Percentiles rank a stretch among this genome's conserved stretches.
phyloP scores from a whole-genome alignment of 2,329 filamentous ascomycete species.

The Tetracladium maxilliforme region DNA sequence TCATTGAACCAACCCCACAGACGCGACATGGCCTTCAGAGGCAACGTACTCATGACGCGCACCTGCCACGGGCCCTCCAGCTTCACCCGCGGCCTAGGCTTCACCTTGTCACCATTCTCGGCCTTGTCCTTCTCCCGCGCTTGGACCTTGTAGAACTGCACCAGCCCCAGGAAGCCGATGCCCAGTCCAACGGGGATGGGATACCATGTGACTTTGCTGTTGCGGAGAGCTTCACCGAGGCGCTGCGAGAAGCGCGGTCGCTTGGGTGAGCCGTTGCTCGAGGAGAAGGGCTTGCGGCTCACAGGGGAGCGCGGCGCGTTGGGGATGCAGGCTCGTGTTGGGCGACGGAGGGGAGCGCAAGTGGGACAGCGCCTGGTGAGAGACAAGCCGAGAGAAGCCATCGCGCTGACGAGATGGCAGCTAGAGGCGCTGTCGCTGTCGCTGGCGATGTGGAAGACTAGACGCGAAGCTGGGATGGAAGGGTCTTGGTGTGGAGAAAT shows the following conservation, averaged over 20 bases:
- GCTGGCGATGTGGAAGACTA: too few species aligned
- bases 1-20: slow-evolving; percentile 65
- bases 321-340: too few species aligned
- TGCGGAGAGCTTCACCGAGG: slow-evolving; percentile 39
- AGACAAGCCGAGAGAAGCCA: too few species aligned
- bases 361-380: too few species aligned
- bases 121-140: slow-evolving; percentile 28
- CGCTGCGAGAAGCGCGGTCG: slow-evolving; percentile 29
- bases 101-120: slow-evolving; percentile 16
- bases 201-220: slow-evolving; percentile 57
- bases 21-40: slow-evolving; percentile 56
- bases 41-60: slow-evolving; percentile 60
- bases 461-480: too few species aligned
- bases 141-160: slow-evolving; percentile 48
- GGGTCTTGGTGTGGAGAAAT: too few species aligned
- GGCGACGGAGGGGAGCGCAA: too few species aligned
- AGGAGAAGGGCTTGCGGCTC: too few species aligned
- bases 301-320: too few species aligned
- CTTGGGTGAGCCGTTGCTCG: too few species aligned
- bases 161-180: slow-evolving; percentile 49
- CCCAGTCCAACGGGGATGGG: slow-evolving; percentile 57
- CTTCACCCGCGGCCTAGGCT: neutral
- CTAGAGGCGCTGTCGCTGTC: too few species aligned
- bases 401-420: too few species aligned
- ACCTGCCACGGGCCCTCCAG: slow-evolving; percentile 47